phyloP scores from a whole-genome alignment of 176 grass and related monocot genomes.

The Carex scoparia region DNA sequence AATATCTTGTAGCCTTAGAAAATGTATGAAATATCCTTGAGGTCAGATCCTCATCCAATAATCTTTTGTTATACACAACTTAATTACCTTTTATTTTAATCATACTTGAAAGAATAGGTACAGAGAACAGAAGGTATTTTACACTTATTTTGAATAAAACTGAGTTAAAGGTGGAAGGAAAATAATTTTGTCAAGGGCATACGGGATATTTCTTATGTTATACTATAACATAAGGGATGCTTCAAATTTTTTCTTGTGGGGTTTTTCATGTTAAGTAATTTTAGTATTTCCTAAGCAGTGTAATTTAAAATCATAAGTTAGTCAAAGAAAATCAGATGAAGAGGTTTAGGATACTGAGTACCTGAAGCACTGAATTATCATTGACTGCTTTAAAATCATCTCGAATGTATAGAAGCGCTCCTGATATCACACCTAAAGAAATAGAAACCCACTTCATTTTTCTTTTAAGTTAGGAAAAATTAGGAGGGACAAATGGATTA shows the following conservation, averaged over 20 bases:
- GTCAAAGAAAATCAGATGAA: background rate
- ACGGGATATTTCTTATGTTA: background rate
- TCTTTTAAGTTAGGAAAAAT: background rate
- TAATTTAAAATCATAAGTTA: background rate
- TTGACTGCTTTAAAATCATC: constrained; percentile 72
- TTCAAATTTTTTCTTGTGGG: background rate
- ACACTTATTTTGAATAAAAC: background rate
- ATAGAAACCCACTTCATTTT: background rate
- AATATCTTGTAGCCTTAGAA: no score
- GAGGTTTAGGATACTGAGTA: constrained; percentile 13
- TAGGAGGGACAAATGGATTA: background rate
- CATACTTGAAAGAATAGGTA: background rate
- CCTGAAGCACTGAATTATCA: constrained; percentile 79
- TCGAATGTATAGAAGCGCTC: constrained; percentile 90
- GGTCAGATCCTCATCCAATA: no score
- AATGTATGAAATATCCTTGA: no score
- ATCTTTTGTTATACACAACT: background rate
- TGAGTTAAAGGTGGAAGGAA: background rate
- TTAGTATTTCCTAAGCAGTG: background rate
- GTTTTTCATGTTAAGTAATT: background rate
- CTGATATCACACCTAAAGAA: constrained; percentile 80
- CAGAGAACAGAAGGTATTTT: background rate
- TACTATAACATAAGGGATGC: background rate
- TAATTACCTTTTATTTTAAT: background rate
- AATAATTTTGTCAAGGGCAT: background rate